A percentile compares a stretch with the other conserved stretches of the same genome.
phyloP scores from a whole-genome alignment of 352 stramenopile genomes.

The Blastocystis sp. region DNA sequence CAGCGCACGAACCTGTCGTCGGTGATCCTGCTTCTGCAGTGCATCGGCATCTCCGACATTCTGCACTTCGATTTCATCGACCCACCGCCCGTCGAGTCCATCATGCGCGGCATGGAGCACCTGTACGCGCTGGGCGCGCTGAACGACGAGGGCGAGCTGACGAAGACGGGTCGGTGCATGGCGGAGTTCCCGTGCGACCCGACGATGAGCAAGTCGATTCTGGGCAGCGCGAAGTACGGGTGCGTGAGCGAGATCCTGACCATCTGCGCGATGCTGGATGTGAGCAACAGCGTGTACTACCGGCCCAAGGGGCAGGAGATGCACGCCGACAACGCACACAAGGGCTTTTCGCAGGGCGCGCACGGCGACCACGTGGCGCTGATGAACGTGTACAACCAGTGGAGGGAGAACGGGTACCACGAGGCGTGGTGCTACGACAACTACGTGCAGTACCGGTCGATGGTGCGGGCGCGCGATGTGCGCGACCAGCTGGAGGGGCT shows the following conservation, averaged over 20 bases:
- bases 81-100: slow-evolving; percentile 90
- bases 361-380: slow-evolving; percentile 91
- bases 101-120: slow-evolving; percentile 95
- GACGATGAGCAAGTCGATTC: slow-evolving; percentile 88
- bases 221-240: slow-evolving; percentile 84
- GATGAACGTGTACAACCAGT: slow-evolving; percentile 94
- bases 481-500: slow-evolving; percentile 95
- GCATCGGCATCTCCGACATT: slow-evolving; percentile 96
- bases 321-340: slow-evolving; percentile 92
- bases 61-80: slow-evolving; percentile 99
- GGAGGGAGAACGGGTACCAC: slow-evolving; percentile 93
- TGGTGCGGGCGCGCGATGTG: slow-evolving; percentile 95
- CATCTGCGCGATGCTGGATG: slow-evolving; percentile 93
- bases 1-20: slow-evolving; percentile 92
- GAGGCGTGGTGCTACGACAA: slow-evolving; percentile 91
- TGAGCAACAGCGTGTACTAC: slow-evolving; percentile 97
- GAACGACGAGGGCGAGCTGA: slow-evolving; percentile 95
- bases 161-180: slow-evolving; percentile 88
- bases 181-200: slow-evolving; percentile 90
- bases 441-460: slow-evolving; percentile 91
- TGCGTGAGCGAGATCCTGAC: slow-evolving; percentile 89
- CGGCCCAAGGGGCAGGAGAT: slow-evolving; percentile 95
- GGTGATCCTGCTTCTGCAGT: slow-evolving; percentile 97
- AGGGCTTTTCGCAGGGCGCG: slow-evolving; percentile 91
- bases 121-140: slow-evolving; percentile 97